Percentiles rank a stretch among this genome's conserved stretches.
Conservation (phyloP, 2,329 filamentous ascomycete genomes). For the Penicillium vulpinum region DNA sequence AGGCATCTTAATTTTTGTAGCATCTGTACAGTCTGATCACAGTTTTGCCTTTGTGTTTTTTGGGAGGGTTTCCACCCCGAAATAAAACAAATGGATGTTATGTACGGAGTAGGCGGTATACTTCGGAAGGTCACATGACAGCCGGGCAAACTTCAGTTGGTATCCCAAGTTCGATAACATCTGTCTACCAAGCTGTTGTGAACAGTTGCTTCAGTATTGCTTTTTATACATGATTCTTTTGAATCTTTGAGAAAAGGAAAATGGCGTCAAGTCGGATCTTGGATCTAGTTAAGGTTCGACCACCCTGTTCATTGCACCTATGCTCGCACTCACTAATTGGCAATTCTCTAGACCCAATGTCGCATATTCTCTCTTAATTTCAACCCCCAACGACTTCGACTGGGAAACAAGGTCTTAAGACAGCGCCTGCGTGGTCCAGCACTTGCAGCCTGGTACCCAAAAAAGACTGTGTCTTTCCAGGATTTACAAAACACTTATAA, state of each 20-base stretch:
- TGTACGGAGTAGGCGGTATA: constrained; percentile 6
- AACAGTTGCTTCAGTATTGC: background rate
- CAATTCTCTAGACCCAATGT: constrained; percentile 71
- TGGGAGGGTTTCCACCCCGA: background rate
- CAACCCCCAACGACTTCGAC: constrained; percentile 78
- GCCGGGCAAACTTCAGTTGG: background rate
- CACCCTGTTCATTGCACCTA: background rate
- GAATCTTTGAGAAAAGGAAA: constrained; percentile 5
- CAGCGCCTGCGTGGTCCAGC: constrained; percentile 83
- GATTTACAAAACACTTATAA: constrained; percentile 71
- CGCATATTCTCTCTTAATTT: constrained; percentile 86
- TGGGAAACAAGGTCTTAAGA: constrained; percentile 89
- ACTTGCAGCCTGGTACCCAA: constrained; percentile 85
- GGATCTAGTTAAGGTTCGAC: constrained; percentile 74
- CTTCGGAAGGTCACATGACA: background rate
- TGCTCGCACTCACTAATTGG: background rate
- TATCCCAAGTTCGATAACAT: background rate
- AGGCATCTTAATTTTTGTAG: background rate
- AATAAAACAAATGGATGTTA: background rate
- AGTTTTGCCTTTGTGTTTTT: background rate
- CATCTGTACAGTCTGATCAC: background rate
- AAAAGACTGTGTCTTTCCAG: constrained; percentile 67
- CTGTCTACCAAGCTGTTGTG: background rate
- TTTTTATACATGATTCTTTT: background rate
- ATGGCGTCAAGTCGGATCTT: constrained; percentile 55